phyloP scores from a whole-genome alignment of 495 filamentous ascomycete species.

The Aspergillus biplanus region DNA sequence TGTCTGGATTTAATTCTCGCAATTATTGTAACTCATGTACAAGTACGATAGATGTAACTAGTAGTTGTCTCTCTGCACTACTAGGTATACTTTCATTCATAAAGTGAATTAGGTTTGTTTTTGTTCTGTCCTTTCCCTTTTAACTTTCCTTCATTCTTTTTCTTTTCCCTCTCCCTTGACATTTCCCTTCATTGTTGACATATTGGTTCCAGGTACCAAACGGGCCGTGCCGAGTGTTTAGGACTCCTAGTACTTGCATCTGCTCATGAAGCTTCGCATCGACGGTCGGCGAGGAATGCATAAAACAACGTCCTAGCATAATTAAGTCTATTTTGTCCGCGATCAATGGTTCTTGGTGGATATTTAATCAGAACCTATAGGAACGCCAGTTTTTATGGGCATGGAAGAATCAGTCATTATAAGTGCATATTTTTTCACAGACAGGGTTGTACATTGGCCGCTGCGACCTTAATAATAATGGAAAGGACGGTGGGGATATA shows the following conservation, averaged over 20 bases:
- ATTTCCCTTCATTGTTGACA: not conserved
- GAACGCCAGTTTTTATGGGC: no score
- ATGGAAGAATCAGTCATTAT: no score
- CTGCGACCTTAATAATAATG: no score
- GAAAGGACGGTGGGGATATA: no score
- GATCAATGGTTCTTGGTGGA: no score
- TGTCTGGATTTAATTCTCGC: no score
- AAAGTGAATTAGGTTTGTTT: not conserved
- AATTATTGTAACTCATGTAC: not conserved
- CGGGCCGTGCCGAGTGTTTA: slow-evolving; percentile 24
- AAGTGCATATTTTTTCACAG: no score
- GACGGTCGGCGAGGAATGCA: slow-evolving; percentile 11
- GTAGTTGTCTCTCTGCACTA: not conserved
- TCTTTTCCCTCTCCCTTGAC: not conserved
- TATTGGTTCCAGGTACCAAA: slow-evolving; percentile 14
- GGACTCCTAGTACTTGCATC: slow-evolving; percentile 9
- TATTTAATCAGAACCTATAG: no score
- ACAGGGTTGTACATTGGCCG: no score
- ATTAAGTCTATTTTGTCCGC: not conserved
- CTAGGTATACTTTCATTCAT: not conserved
- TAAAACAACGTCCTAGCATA: slow-evolving; percentile 3
- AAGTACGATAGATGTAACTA: not conserved
- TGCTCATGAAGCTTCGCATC: slow-evolving; percentile 12
- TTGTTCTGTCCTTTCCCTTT: not conserved
- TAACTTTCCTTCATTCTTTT: slow-evolving; percentile 6